Evolutionary conservation across 2,329 filamentous ascomycete genomes (phyloP).

Genomic region (Ampelomyces quisqualis): DNA sequence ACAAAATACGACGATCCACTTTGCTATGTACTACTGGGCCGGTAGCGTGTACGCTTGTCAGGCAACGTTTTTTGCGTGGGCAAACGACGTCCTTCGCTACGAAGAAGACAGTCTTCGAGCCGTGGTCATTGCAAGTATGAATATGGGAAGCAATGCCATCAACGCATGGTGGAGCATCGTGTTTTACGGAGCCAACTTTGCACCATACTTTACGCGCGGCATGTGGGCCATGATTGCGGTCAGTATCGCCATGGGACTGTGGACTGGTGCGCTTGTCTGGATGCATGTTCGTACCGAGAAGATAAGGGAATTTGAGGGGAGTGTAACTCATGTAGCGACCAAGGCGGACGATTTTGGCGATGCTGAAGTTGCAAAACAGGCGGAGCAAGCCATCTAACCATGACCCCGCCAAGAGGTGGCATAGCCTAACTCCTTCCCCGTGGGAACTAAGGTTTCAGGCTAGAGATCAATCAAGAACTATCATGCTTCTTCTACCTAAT

Average conservation of each 20-base stretch:
- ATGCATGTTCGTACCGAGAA: constrained; percentile 47
- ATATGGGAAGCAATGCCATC: constrained; percentile 58
- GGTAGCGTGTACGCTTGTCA: constrained; percentile 71
- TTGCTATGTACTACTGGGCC: constrained; percentile 69
- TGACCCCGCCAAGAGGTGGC: no score
- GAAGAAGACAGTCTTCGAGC: constrained; percentile 64
- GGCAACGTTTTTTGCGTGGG: constrained; percentile 74
- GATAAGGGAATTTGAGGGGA: constrained; percentile 22
- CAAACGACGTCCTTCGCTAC: constrained; percentile 67
- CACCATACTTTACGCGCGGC: constrained; percentile 66
- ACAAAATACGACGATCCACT: constrained; percentile 56
- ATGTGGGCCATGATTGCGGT: constrained; percentile 73
- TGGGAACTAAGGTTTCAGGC: no score
- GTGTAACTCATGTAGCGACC: constrained; percentile 2
- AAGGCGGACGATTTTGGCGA: constrained; percentile 11
- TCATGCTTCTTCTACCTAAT: no score
- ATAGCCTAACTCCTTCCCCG: no score
- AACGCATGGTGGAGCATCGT: constrained; percentile 74
- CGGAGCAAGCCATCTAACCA: no score
- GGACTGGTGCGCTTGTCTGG: constrained; percentile 58
- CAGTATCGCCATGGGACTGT: constrained; percentile 60
- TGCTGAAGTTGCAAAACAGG: constrained; percentile 5
- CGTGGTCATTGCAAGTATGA: constrained; percentile 72
- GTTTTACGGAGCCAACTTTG: constrained; percentile 67
- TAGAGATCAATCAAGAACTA: no score